Percentiles rank a stretch among this genome's conserved stretches.
Evolutionary conservation across 441 rosid genomes (phyloP).

Genomic region (Melastoma candidum): DNA sequence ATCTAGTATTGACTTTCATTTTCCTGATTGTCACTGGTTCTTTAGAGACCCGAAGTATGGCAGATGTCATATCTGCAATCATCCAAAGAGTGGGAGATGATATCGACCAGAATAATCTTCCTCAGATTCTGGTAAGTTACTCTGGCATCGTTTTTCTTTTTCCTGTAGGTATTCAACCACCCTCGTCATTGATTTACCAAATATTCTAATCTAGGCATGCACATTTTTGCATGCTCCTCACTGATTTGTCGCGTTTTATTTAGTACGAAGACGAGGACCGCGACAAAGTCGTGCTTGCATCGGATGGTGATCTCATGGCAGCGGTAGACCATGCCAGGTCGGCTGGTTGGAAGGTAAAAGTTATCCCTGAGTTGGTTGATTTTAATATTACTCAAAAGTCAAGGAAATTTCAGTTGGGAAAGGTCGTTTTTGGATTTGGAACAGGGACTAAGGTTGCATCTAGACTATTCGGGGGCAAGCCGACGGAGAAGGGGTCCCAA

Average conservation of each 20-base stretch:
- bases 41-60: slow-evolving; percentile 46
- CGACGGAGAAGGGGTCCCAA: slow-evolving; percentile 27
- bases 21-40: not conserved
- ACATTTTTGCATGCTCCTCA: too few relatives aligned
- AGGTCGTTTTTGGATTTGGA: too few relatives aligned
- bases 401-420: too few relatives aligned
- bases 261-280: slow-evolving; percentile 97
- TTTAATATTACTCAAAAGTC: too few relatives aligned
- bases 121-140: slow-evolving; percentile 66
- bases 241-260: not conserved
- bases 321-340: slow-evolving; percentile 86
- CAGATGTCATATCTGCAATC: slow-evolving; percentile 70
- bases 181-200: not conserved
- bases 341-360: slow-evolving; percentile 77
- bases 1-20: not conserved
- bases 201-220: not conserved
- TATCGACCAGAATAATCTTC: slow-evolving; percentile 65
- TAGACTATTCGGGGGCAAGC: slow-evolving; percentile 50
- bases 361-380: not conserved
- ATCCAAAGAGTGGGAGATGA: slow-evolving; percentile 84
- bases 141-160: not conserved
- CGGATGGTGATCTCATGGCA: slow-evolving; percentile 68
- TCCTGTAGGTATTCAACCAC: not conserved
- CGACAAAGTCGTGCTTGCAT: slow-evolving; percentile 83
- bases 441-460: slow-evolving; percentile 83